Conservation (phyloP, 23 red algal genomes). For the Cyanidium caldarium region DNA sequence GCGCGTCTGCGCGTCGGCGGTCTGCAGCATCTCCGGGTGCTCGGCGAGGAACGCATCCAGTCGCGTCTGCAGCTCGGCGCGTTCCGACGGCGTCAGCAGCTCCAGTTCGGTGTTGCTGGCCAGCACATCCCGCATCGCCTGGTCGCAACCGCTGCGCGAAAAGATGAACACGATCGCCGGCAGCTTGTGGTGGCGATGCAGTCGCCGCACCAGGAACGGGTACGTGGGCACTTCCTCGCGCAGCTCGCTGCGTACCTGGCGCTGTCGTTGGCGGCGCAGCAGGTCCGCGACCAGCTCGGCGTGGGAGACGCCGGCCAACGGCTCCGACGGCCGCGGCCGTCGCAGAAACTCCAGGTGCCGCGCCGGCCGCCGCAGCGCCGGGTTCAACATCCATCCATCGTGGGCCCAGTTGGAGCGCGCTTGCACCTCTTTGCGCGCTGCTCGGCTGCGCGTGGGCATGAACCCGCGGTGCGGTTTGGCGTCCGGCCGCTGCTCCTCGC, state of each 20-base stretch:
- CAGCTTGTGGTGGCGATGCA: conserved; percentile 44
- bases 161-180: conserved; percentile 97
- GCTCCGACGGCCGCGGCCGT: too few relatives aligned
- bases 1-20: conserved; percentile 23
- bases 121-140: conserved; percentile 31
- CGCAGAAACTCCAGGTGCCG: too few relatives aligned
- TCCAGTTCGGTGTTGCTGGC: background rate
- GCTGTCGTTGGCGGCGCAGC: background rate
- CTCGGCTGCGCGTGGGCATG: background rate
- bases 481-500: conserved; percentile 5
- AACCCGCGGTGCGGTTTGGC: background rate
- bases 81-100: conserved; percentile 33
- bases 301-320: too few relatives aligned
- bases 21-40: conserved; percentile 37
- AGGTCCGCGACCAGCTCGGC: too few relatives aligned
- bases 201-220: conserved; percentile 46
- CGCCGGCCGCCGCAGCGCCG: background rate
- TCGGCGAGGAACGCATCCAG: conserved; percentile 38
- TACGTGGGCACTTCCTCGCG: conserved; percentile 42
- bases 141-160: conserved; percentile 72
- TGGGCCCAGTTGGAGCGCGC: too few relatives aligned
- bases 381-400: background rate
- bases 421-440: background rate
- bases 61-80: conserved; percentile 14
- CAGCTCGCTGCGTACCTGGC: background rate